phyloP scores from a whole-genome alignment of 1,284 basidiomycete species.

The Caloboletus firmus region DNA sequence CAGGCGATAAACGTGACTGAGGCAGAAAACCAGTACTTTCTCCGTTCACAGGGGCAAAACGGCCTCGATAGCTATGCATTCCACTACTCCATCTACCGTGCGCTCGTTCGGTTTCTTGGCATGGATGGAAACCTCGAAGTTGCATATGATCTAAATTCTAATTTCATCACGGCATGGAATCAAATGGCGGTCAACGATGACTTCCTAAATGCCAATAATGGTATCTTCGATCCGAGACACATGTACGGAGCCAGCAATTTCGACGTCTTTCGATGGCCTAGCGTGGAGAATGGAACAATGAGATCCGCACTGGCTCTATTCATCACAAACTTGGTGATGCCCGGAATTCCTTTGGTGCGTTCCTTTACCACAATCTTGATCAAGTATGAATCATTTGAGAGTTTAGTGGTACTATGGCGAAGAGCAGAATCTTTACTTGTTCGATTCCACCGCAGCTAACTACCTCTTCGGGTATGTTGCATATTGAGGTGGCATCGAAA shows the following conservation, averaged over 20 bases:
- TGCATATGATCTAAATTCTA: constrained; percentile 76
- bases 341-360: constrained; percentile 76
- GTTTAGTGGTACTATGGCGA: constrained; percentile 79
- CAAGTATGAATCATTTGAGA: constrained; percentile 5
- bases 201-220: constrained; percentile 72
- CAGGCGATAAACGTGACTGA: constrained; percentile 66
- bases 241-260: constrained; percentile 91
- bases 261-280: constrained; percentile 91
- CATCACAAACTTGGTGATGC: constrained; percentile 78
- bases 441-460: constrained; percentile 80
- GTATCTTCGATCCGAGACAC: constrained; percentile 76
- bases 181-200: constrained; percentile 87
- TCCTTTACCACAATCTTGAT: neutral
- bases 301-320: constrained; percentile 75
- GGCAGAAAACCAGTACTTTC: constrained; percentile 69
- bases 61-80: constrained; percentile 81
- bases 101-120: constrained; percentile 79
- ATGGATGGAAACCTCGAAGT: constrained; percentile 92
- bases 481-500: too few relatives aligned
- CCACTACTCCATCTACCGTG: constrained; percentile 90
- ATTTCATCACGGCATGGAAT: constrained; percentile 87
- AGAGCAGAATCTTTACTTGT: constrained; percentile 84
- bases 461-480: constrained; percentile 79
- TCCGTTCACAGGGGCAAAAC: constrained; percentile 62
- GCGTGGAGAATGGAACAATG: constrained; percentile 79